Evolutionary conservation across 495 filamentous ascomycete species (phyloP), one percentile per base, ranked within the genome.

Genomic region (Chaetomium cochliodes): DNA sequence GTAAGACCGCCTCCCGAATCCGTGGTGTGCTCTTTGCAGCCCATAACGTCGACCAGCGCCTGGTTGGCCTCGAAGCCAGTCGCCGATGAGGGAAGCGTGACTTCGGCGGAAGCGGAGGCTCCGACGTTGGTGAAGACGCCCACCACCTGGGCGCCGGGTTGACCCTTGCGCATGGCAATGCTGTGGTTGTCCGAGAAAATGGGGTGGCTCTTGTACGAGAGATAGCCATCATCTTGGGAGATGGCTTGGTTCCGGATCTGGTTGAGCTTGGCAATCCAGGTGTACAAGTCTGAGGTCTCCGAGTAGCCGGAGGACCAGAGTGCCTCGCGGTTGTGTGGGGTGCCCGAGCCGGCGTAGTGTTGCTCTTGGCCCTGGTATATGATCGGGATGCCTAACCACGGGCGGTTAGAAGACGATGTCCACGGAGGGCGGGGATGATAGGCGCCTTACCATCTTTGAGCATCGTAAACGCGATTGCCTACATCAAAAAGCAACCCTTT

Each of bases 321-420:
- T 37, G 90, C 88, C 73, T 92, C 90, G 50, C 91, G 87, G 72
- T 92, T 90, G 39, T 74, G 65, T 0, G 90, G 90, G 42, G 85
- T 84, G 55, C 60, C 75, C 13, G 76, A 70, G 55, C 90, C 89
- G 7, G 74, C 69, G 70, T 86, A 87, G 57, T 85, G 84, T 63
- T 93, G 90, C 72, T 93, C 90, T 72, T 92, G 88, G 20, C 90
- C 90, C 20, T 76, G 73, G 56, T 74, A 76, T 16, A 79, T 67
- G 60, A 81, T 79, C 2, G 79, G 79, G 56, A 80, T 77, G 28
- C 79, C 77, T 73, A 6, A n/a, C 49, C 25, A 22, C 12, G 28
- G 2, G 15, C 15, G 11, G 33, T 41, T 22, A 25, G 44, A 6
- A 39, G 2, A 30, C 12, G 3, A 5, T 18, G n/a, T 50, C 47